Evolutionary conservation across 306 rosid species (phyloP), one percentile per base, ranked within the genome.

Genomic region (Ziziphus jujuba): DNA sequence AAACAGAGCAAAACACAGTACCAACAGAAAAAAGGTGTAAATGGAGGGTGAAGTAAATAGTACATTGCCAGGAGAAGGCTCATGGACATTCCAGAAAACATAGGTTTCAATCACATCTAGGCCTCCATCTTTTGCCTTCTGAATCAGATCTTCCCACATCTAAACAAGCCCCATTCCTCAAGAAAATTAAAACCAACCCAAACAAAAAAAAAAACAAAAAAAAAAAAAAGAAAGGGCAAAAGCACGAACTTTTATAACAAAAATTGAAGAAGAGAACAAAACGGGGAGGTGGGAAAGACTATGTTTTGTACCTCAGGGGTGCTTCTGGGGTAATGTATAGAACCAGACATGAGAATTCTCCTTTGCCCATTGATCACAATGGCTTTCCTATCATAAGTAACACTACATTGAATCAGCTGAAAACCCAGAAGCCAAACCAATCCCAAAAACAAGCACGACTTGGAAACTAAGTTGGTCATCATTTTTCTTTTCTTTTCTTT

Each of bases 61-160:
- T 84, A 95, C 99, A 88, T 85, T 88, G 82, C 96, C 92, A 65
- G 84, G 96, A 80, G 96, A 79, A 77, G 99, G 97, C 79, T 95
- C 99, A 13, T 95, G 99, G 56, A 84, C 92, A 66, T 95, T 95
- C 99, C 99, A 95, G 53, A 95, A 95, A 56, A 95, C 92, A 54
- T 95, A 95, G 76, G 97, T 95, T 80, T 95, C 95, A 77, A 95
- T 72, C 21, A 87, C 97, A 81, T 95, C 99, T 13, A 95, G 21
- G 17, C 99, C 97, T 51, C 99, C 99, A 62, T 88, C 95, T 88
- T 87, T 95, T 1, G 97, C 96, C 87, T 95, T 95, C 80, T 56
- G 73, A 77, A 95, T 91, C 84, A 95, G 95, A 88, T 83, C 96
- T 81, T 90, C 95, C 99, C 99, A 95, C 99, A 88, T 91, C 99